These are phyloP conservation scores for Yamagishiella unicocca DNA, from an alignment of 139 green algal genomes.

Conservation along the genomic window DNA sequence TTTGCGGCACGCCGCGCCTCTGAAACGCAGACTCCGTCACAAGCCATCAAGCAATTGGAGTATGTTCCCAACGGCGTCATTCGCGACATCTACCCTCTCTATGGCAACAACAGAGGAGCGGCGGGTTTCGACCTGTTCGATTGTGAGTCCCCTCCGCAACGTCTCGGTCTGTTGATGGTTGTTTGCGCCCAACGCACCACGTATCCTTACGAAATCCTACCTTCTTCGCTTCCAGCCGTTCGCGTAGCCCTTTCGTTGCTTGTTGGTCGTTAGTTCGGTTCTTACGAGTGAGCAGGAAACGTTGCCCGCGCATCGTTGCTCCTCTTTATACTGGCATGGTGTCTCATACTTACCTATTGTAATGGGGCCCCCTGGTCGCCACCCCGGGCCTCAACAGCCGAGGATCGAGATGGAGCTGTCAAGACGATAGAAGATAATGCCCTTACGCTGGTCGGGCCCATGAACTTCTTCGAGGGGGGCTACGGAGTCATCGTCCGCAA, in stretches of 20 bases:
- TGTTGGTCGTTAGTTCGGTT: background rate
- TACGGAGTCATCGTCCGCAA: conserved; percentile 14
- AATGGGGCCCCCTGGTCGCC: no score
- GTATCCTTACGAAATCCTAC: background rate
- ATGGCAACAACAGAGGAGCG: background rate
- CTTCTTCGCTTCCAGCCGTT: background rate
- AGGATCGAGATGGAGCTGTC: background rate
- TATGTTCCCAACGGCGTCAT: background rate
- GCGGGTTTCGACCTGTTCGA: conserved; percentile 4
- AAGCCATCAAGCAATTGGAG: background rate
- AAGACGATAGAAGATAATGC: background rate
- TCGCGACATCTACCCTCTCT: background rate
- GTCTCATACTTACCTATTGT: no score
- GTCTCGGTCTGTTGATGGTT: no score
- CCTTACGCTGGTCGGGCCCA: conserved; percentile 4
- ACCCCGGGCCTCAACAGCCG: no score
- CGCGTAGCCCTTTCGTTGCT: background rate
- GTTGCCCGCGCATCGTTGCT: background rate
- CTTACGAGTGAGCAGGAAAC: background rate
- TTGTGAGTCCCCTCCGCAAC: background rate
- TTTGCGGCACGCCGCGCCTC: no score
- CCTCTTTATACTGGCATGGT: no score
- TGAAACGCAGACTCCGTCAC: background rate
- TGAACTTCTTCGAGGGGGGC: conserved; percentile 9
- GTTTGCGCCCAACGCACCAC: background rate